Evolutionary conservation across 768 basidiomycete species (phyloP).

Genomic region (Pulveroboletus sp.): DNA sequence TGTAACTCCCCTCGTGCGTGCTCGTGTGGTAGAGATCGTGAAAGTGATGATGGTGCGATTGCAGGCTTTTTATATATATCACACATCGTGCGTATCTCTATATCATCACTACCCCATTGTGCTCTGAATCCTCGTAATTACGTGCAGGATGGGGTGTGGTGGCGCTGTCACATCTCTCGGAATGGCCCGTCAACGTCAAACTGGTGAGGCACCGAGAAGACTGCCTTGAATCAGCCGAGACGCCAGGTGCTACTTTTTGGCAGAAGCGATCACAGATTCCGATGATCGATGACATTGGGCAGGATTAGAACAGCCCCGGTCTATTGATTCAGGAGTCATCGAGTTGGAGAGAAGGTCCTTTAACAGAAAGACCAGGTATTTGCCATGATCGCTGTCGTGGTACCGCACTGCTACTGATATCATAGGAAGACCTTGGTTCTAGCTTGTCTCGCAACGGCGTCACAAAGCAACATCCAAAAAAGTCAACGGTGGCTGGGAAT

Average conservation of each 20-base stretch:
- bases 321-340: neutral
- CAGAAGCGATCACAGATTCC: neutral
- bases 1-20: too few relatives aligned
- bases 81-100: too few relatives aligned
- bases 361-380: too few relatives aligned
- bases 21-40: too few relatives aligned
- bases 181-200: neutral
- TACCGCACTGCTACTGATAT: neutral
- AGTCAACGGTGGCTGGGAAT: constrained; percentile 1
- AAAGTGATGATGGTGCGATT: too few relatives aligned
- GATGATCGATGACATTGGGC: neutral
- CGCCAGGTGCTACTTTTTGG: neutral
- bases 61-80: too few relatives aligned
- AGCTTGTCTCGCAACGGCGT: neutral
- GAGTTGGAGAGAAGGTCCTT: neutral
- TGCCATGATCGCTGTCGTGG: neutral
- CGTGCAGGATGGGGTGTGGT: neutral
- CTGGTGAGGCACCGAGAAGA: neutral
- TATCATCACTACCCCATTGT: too few relatives aligned
- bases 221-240: neutral
- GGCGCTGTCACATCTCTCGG: neutral
- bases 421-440: constrained; percentile 1
- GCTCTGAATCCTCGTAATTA: neutral
- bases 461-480: constrained; percentile 25
- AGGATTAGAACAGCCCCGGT: neutral